Evolutionary conservation across 805 yeast genomes (phyloP), one percentile per base, ranked within the genome.

Genomic region (Saturnispora serradocipensis): DNA sequence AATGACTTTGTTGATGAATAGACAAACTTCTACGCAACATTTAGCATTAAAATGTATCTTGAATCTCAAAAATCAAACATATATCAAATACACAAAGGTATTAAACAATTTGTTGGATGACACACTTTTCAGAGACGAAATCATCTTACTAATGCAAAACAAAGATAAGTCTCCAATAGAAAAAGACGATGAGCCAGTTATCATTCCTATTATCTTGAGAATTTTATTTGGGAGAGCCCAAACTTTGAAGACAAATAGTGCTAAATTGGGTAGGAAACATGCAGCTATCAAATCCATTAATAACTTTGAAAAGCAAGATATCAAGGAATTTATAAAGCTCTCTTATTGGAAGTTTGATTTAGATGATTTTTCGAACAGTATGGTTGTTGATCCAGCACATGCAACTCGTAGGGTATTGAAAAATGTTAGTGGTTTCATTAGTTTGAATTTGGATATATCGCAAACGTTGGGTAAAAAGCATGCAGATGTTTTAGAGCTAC

Each of bases 161-260:
- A 70, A 75, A 20, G 80, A 75, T 5, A 75, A 80, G 8, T 68
- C 67, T 16, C 66, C 74, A 2, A 73, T 89, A 50, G 88, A 85
- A 55, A 73, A 71, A 7, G 72, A 71, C 3, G 97, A 93, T 62
- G 69, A 75, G 15, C 70, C 64, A 2, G 65, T 55, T 1, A 74
- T 91, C 2, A 78, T 88, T 77, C 93, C 95, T 1, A 61, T 86
- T 30, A 75, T 89, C 4, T 63, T 89, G 46, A 71, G 97, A 57
- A 83, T 93, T 25, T 69, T 93, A 20, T 91, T 84, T 66, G 98
- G 98, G 8, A 76, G 95, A 52, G 88, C 89, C 8, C 95, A 88
- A 66, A 76, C 83, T 1, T 73, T 82, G 4, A 76, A 73, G 51
- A 71, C 78, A 1, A 82, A 86, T 63, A 88, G 88, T 53, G 77